phyloP scores from a whole-genome alignment of 140 eudicot species.

The Flaveria floridana region DNA sequence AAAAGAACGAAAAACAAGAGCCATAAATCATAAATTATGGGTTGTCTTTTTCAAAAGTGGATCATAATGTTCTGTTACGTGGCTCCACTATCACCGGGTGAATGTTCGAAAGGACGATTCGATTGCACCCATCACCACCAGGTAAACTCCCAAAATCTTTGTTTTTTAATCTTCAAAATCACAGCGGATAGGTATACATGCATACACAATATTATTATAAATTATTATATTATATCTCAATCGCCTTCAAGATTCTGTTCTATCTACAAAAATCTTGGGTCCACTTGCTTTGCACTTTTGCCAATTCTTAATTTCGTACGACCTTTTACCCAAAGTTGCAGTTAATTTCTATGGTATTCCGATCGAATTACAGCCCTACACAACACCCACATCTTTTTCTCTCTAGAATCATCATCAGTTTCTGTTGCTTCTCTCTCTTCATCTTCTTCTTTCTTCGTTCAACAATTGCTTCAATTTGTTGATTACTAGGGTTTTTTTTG shows the following conservation, averaged over 20 bases:
- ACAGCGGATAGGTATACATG: not conserved
- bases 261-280: conserved; percentile 42
- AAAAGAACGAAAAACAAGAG: not conserved
- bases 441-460: not conserved
- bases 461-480: not conserved
- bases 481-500: not conserved
- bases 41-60: not conserved
- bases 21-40: not conserved
- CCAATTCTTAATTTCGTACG: conserved; percentile 24
- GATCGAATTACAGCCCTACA: conserved; percentile 26
- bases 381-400: conserved; percentile 16
- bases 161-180: not conserved
- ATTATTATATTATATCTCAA: conserved; percentile 17
- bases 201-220: not conserved
- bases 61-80: not conserved
- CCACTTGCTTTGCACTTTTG: conserved; percentile 36
- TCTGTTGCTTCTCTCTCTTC: not conserved
- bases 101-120: conserved; percentile 16
- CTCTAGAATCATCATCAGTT: conserved; percentile 23
- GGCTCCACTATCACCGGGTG: conserved; percentile 17
- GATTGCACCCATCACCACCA: not conserved
- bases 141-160: conserved; percentile 14
- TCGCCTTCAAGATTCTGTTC: conserved; percentile 33
- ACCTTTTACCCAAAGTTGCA: conserved; percentile 8
- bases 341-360: conserved; percentile 21